Conservation (phyloP, 805 yeast species). For the Metschnikowia baotianmanensis region DNA sequence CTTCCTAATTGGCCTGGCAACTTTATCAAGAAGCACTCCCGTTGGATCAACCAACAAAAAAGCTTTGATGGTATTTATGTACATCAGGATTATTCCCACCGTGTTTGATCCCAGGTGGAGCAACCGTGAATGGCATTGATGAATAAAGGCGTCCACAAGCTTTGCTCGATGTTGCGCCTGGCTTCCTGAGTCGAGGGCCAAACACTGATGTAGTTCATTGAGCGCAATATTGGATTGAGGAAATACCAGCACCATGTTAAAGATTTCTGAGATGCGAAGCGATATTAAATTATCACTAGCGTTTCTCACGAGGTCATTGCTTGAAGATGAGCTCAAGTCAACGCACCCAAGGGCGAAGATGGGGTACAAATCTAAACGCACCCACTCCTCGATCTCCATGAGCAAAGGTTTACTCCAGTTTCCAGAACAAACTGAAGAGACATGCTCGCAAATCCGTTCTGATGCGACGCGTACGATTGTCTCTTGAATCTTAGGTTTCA, state of each 20-base stretch:
- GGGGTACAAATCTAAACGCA: slow-evolving; percentile 38
- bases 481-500: slow-evolving; percentile 16
- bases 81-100: slow-evolving; percentile 62
- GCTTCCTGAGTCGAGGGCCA: slow-evolving; percentile 19
- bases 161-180: slow-evolving; percentile 46
- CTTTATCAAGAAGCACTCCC: slow-evolving; percentile 78
- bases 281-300: slow-evolving; percentile 40
- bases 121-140: slow-evolving; percentile 43
- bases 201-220: slow-evolving; percentile 53
- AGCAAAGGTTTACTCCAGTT: slow-evolving; percentile 42
- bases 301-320: slow-evolving; percentile 31
- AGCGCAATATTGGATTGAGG: slow-evolving; percentile 56
- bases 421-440: slow-evolving; percentile 27
- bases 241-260: slow-evolving; percentile 51
- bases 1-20: slow-evolving; percentile 69
- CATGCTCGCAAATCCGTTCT: slow-evolving; percentile 31
- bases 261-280: slow-evolving; percentile 58
- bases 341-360: slow-evolving; percentile 22
- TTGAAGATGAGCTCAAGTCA: slow-evolving; percentile 6
- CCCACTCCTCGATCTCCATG: slow-evolving; percentile 34
- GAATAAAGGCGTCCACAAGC: slow-evolving; percentile 51
- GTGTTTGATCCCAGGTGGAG: slow-evolving; percentile 85
- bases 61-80: slow-evolving; percentile 67
- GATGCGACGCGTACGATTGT: slow-evolving; percentile 39
- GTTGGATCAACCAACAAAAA: slow-evolving; percentile 80